Evolutionary conservation across 2,329 filamentous ascomycete species (phyloP), one percentile per base, ranked within the genome.

Genomic region (Aspergillus hiratsukae): DNA sequence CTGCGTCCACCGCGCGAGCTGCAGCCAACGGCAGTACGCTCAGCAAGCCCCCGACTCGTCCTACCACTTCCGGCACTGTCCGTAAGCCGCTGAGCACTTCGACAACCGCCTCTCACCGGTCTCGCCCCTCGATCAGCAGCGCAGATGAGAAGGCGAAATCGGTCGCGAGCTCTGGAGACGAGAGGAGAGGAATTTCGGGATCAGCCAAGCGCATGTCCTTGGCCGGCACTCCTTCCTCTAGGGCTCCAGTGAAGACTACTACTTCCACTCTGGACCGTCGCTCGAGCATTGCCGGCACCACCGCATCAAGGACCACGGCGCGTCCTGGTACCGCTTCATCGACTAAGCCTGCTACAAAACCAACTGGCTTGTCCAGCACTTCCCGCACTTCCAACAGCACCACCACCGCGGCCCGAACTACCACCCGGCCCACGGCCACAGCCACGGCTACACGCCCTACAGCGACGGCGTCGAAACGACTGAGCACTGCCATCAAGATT

Each of bases 181-280:
- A 78, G 58, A 75, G 70, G 58, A 72, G 68, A 52, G 74, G 74
- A 4, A 75, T 78, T 52, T 73, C 75, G 10, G 67, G 72, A 25
- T 69, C 70, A 7, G 75, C 75, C 43, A 79, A 79, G 66, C 71
- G 76, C 48, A 74, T 76, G 69, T 79, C 77, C 4, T 66, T 79
- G 53, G 73, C 69, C 8, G 70, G 75, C 4, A 73, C 69, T 11
- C 60, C 73, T 0, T 66, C 71, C 45, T 69, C 71, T 17, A 67
- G 73, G 17, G 62, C 74, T 8, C 68, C 74, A 5, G 53, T 66
- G 27, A 75, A 69, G 60, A 57, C 72, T 10, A 63, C 61, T 3
- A 63, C 73, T 9, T 68, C 72, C 40, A 67, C 67, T 6, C 45
- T 70, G 28, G 73, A 76, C 51, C 70, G 75, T 23, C 70, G 73